A percentile compares a stretch with the other conserved stretches of the same genome.
These are phyloP conservation scores for Sugiyamaella qingdaonensis DNA, from an alignment of 805 yeast species.

Conservation along the genomic window DNA sequence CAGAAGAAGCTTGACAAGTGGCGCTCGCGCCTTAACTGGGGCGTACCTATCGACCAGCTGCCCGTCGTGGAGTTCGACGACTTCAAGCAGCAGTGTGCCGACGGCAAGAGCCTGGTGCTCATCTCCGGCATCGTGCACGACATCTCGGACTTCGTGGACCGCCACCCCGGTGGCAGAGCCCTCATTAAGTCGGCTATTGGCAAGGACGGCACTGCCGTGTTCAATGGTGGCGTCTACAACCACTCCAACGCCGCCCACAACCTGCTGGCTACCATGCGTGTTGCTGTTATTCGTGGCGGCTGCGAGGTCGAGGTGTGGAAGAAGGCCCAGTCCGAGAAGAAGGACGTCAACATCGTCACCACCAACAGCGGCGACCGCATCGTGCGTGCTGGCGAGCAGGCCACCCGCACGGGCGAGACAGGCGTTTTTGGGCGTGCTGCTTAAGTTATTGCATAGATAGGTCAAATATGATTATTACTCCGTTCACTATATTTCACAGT, in stretches of 20 bases:
- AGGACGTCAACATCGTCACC: slow-evolving; percentile 52
- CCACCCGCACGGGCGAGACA: slow-evolving; percentile 41
- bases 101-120: slow-evolving; percentile 58
- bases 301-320: slow-evolving; percentile 81
- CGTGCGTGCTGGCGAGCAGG: slow-evolving; percentile 60
- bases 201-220: slow-evolving; percentile 89
- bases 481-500: too few relatives aligned
- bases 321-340: slow-evolving; percentile 62
- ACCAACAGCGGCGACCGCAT: slow-evolving; percentile 53
- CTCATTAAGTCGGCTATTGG: slow-evolving; percentile 79
- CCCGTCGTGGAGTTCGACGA: slow-evolving; percentile 63
- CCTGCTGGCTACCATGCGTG: slow-evolving; percentile 86
- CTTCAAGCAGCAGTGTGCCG: slow-evolving; percentile 46
- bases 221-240: slow-evolving; percentile 89
- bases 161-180: slow-evolving; percentile 91
- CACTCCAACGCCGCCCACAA: slow-evolving; percentile 94
- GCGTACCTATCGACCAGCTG: slow-evolving; percentile 82
- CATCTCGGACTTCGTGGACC: slow-evolving; percentile 82
- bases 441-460: slow-evolving; percentile 1
- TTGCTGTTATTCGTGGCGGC: slow-evolving; percentile 79
- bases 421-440: slow-evolving; percentile 61
- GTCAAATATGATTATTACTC: too few relatives aligned
- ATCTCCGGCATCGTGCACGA: slow-evolving; percentile 92
- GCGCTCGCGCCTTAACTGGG: slow-evolving; percentile 83
- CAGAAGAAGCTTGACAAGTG: slow-evolving; percentile 76